phyloP scores from a whole-genome alignment of 768 basidiomycete genomes.

The Naganishia vaughanmartiniae region DNA sequence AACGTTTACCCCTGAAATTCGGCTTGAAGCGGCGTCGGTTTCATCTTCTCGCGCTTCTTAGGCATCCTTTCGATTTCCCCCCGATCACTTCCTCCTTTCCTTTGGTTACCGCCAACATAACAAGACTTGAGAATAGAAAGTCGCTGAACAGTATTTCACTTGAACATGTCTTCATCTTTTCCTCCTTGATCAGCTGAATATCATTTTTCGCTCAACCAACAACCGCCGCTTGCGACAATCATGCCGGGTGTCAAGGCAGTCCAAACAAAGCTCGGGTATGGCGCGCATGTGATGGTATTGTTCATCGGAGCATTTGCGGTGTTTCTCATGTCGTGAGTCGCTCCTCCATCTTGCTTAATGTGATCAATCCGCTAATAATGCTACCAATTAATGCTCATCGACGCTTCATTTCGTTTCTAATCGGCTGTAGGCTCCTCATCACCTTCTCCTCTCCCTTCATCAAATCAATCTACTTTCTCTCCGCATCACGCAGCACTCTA shows the following conservation, averaged over 20 bases:
- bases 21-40: neutral
- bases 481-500: constrained; percentile 32
- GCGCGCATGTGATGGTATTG: constrained; percentile 49
- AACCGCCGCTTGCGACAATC: neutral
- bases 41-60: neutral
- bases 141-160: neutral
- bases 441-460: constrained; percentile 53
- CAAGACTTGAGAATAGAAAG: neutral
- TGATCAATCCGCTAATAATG: no score
- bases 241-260: constrained; percentile 28
- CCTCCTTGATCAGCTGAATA: no score
- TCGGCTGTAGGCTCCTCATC: constrained; percentile 42
- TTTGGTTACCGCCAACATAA: neutral
- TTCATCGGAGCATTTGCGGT: constrained; percentile 44
- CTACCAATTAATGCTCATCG: no score
- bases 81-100: neutral
- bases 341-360: neutral
- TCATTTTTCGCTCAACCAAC: neutral
- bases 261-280: constrained; percentile 35
- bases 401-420: neutral
- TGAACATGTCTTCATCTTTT: no score
- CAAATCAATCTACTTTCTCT: constrained; percentile 45
- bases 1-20: neutral
- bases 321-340: constrained; percentile 44
- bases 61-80: no score